Conservation (phyloP, 495 filamentous ascomycete genomes). For the Penicillium manginii region DNA sequence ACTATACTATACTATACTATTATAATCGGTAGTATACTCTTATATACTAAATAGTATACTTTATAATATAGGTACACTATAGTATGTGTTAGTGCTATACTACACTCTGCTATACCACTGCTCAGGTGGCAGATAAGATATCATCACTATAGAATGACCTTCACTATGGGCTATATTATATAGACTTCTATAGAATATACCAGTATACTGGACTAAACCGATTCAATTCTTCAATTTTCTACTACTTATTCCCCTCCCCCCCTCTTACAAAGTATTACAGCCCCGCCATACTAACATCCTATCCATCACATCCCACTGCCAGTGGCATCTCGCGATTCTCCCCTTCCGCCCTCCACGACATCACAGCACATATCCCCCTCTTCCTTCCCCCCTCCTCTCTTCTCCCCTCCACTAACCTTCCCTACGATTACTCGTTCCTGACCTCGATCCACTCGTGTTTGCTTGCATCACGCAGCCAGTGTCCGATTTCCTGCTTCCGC, state of each 20-base stretch:
- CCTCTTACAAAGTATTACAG: slow-evolving; percentile 8
- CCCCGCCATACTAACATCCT: slow-evolving; percentile 8
- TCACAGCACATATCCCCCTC: not conserved
- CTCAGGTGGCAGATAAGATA: too few relatives aligned
- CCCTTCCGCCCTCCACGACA: not conserved
- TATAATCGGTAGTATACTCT: too few relatives aligned
- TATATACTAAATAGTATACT: too few relatives aligned
- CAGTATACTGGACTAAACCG: too few relatives aligned
- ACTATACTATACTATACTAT: not conserved
- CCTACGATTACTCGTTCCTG: not conserved
- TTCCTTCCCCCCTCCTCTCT: not conserved
- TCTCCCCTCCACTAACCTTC: not conserved
- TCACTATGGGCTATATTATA: too few relatives aligned
- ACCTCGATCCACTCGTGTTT: slow-evolving; percentile 20
- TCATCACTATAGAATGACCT: too few relatives aligned
- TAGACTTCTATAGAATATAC: too few relatives aligned
- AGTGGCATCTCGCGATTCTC: not conserved
- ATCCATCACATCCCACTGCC: too few relatives aligned
- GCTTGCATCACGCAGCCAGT: slow-evolving; percentile 12
- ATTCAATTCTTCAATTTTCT: not conserved
- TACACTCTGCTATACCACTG: not conserved
- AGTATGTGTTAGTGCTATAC: not conserved
- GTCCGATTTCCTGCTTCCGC: slow-evolving; percentile 19
- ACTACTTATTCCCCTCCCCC: not conserved
- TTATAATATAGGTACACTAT: too few relatives aligned